These are phyloP conservation scores for Boletus coccyginus DNA, from an alignment of 768 basidiomycete genomes.

Conservation along the genomic window DNA sequence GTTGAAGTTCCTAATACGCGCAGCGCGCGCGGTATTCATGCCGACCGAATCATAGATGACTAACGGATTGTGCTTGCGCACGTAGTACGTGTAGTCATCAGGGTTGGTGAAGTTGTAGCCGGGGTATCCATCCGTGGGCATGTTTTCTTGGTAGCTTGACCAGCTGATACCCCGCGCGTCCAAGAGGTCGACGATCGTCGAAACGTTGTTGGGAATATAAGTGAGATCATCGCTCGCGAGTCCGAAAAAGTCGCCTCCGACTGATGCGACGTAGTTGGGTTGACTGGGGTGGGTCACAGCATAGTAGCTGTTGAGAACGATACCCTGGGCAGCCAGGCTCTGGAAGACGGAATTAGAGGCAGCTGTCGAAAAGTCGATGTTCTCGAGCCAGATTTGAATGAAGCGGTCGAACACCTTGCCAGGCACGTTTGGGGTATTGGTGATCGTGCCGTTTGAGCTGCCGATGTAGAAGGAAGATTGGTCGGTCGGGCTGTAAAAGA, in stretches of 20 bases:
- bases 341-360: constrained; percentile 28
- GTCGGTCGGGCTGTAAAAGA: constrained; percentile 23
- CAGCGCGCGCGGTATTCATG: constrained; percentile 37
- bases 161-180: constrained; percentile 57
- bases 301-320: constrained; percentile 47
- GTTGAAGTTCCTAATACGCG: constrained; percentile 57
- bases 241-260: constrained; percentile 57
- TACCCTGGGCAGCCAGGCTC: constrained; percentile 47
- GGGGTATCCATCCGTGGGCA: constrained; percentile 48
- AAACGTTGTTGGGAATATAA: constrained; percentile 45
- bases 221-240: constrained; percentile 38
- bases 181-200: constrained; percentile 58
- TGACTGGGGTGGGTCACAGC: constrained; percentile 57
- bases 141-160: constrained; percentile 59
- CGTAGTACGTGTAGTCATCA: constrained; percentile 47
- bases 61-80: constrained; percentile 56
- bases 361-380: constrained; percentile 48
- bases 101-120: constrained; percentile 36
- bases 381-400: constrained; percentile 61
- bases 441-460: constrained; percentile 40
- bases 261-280: constrained; percentile 52
- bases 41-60: constrained; percentile 52
- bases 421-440: constrained; percentile 35
- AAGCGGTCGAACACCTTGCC: constrained; percentile 49
- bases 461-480: constrained; percentile 41